Evolutionary conservation across 139 green algal genomes (phyloP), one percentile per base, ranked within the genome.

Genomic region (Chlorella sp.): DNA sequence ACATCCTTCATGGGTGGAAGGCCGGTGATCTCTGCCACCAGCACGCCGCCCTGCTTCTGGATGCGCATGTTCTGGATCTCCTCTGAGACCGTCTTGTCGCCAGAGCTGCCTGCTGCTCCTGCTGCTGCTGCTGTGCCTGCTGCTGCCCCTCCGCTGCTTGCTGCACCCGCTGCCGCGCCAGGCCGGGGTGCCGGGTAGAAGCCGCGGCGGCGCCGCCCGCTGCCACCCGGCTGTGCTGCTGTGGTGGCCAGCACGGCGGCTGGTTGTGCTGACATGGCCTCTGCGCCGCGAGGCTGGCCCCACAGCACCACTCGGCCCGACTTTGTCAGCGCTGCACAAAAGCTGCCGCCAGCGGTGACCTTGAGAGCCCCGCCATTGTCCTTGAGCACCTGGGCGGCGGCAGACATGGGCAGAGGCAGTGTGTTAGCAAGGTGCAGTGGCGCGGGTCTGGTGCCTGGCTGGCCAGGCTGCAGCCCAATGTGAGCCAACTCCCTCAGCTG

Each of bases 281-380:
- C 64, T 0, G 81, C 80, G 4, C 89, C 87, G 1, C 82, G 73
- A 13, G 93, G 67, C 80, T 92, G 89, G 38, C 92, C 92, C 93
- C 93, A 96, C 41, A 96, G 57, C 13, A 96, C 75, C 73, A 96
- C 89, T 2, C 78, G 67, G 13, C 93, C 92, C 15, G 26, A 78
- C 1, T 60, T 74, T 13, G 92, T 95, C 2, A 96, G 81, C 26
- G 86, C 86, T 21, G 87, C 81, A 76, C 81, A 92, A 84, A 95
- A 96, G 41, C 83, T 89, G 56, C 89, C 87, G n/a, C 92, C 93
- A 21, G 91, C 85, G 21, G 86, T 91, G 32, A 94, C 86, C 38
- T 62, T 67, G 11, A 88, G 51, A 4, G 92, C 93, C 17, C 91
- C 93, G 38, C 93, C 93, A 26, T 87, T 80, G 60, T 90, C 89